Evolutionary conservation across 2,329 filamentous ascomycete species (phyloP).

Genomic region (Fusarium coffeatum): DNA sequence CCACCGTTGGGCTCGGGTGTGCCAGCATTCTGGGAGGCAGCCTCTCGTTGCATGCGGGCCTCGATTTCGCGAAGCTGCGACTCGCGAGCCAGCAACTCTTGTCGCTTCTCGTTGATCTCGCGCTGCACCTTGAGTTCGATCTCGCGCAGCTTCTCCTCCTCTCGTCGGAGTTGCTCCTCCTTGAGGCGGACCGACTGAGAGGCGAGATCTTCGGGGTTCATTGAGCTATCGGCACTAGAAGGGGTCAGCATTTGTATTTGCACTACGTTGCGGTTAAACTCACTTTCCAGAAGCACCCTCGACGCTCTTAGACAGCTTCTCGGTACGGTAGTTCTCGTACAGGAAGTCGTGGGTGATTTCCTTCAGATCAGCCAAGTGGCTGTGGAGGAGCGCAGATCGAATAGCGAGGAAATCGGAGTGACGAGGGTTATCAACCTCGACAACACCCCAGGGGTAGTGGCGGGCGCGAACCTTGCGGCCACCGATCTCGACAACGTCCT

Average conservation of each 20-base stretch:
- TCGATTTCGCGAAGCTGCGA: conserved; percentile 99
- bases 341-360: conserved; percentile 99
- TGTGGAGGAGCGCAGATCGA: conserved; percentile 94
- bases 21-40: conserved; percentile 63
- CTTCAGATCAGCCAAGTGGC: conserved; percentile 97
- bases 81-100: conserved; percentile 96
- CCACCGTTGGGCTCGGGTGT: conserved; percentile 66
- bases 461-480: conserved; percentile 92
- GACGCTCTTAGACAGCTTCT: conserved; percentile 99
- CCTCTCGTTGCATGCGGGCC: conserved; percentile 93
- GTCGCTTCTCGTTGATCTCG: conserved; percentile 99
- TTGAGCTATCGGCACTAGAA: conserved; percentile 75
- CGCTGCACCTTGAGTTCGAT: conserved; percentile 99
- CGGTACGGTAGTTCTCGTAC: conserved; percentile 99
- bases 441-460: conserved; percentile 99
- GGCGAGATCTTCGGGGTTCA: conserved; percentile 97
- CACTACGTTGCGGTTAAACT: conserved; percentile 56
- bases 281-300: conserved; percentile 90
- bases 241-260: conserved; percentile 47
- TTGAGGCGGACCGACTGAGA: conserved; percentile 98
- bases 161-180: conserved; percentile 98
- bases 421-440: conserved; percentile 98
- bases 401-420: conserved; percentile 99
- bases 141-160: conserved; percentile 99
- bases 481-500: conserved; percentile 93